Conservation (phyloP, 179 eudicot genomes). For the Beta macrorhiza region DNA sequence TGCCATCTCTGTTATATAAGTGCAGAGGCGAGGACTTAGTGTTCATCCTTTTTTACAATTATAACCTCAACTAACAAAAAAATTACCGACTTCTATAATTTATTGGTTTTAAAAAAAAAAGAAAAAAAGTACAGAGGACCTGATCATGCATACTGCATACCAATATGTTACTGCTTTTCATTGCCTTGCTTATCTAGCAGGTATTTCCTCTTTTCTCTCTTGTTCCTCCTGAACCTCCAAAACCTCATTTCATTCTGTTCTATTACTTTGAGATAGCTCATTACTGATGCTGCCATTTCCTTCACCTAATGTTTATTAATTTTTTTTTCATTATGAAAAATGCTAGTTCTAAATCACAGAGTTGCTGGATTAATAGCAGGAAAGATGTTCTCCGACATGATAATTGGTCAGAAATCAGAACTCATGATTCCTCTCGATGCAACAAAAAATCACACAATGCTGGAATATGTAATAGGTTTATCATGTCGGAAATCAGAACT, state of each 20-base stretch:
- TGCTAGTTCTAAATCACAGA: background rate
- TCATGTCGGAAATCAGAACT: too few relatives aligned
- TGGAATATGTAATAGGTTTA: too few relatives aligned
- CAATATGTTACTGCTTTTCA: constrained; percentile 32
- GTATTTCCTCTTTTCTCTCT: constrained; percentile 29
- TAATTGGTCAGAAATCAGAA: constrained; percentile 25
- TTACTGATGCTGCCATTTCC: background rate
- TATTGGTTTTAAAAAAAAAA: too few relatives aligned
- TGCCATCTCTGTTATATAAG: too few relatives aligned
- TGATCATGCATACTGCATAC: constrained; percentile 54
- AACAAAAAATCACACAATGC: too few relatives aligned
- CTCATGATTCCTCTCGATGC: background rate
- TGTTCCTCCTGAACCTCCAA: background rate
- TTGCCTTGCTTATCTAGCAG: constrained; percentile 43
- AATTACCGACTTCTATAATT: too few relatives aligned
- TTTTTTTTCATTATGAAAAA: background rate
- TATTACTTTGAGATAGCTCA: background rate
- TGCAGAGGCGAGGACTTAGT: too few relatives aligned
- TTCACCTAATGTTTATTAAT: background rate
- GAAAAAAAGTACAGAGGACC: background rate
- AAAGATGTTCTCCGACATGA: constrained; percentile 22
- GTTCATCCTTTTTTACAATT: too few relatives aligned
- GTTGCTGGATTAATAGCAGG: constrained; percentile 39
- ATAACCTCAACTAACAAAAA: too few relatives aligned
- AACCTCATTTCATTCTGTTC: background rate